Evolutionary conservation across 495 filamentous ascomycete genomes (phyloP).

Genomic region (Podospora conica): DNA sequence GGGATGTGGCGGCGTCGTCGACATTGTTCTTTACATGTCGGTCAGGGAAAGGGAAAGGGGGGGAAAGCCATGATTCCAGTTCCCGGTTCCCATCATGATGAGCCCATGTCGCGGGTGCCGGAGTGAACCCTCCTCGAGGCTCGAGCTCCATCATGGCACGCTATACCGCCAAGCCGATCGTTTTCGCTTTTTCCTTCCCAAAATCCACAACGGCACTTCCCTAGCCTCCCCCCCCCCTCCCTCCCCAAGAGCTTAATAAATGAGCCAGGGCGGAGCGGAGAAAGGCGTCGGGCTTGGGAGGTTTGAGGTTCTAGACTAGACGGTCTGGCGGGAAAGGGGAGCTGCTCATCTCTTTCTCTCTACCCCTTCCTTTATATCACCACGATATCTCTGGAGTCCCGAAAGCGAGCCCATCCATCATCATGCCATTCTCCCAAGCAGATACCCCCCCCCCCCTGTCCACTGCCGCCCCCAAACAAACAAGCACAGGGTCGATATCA

Average conservation of each 20-base stretch:
- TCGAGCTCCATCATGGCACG: neutral
- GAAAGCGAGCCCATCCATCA: neutral
- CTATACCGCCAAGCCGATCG: too few relatives aligned
- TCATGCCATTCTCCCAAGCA: neutral
- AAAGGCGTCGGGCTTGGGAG: neutral
- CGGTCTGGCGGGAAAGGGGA: neutral
- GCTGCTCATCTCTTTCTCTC: neutral
- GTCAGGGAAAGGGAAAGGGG: too few relatives aligned
- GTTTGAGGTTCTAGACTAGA: neutral
- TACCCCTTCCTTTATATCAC: neutral
- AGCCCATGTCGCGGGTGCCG: neutral
- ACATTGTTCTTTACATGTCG: neutral
- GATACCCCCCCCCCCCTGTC: neutral
- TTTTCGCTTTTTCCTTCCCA: neutral
- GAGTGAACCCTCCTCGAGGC: neutral
- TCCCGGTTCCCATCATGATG: neutral
- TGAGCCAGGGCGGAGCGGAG: neutral
- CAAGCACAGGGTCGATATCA: neutral
- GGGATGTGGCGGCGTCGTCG: neutral
- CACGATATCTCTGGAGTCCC: too few relatives aligned
- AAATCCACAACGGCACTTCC: neutral
- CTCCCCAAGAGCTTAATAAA: neutral
- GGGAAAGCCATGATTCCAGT: too few relatives aligned
- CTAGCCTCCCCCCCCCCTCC: too few relatives aligned
- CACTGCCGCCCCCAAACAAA: neutral